Base-by-base conservation (phyloP, 805 yeast species). In the Lipomyces chichibuensis region DNA sequence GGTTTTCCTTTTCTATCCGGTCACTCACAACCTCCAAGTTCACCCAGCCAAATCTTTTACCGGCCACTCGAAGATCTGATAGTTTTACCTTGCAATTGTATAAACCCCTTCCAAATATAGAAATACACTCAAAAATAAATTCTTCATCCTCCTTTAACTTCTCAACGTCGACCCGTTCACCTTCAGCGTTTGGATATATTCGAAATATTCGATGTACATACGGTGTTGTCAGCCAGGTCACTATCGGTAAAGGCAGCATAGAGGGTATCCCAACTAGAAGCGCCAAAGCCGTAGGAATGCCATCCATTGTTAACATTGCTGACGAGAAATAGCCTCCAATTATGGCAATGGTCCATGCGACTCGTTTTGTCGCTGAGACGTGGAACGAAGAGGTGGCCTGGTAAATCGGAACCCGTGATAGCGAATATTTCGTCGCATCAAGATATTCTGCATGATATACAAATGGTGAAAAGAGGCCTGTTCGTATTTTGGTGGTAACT, bases 121-220 rank as follows among this genome's bases (percentile, higher is more conserved):
- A 84, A 65, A 91, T 80, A 75, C 88, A 88, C 75, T 91, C 93
- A 57, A 90, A 77, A 8, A 91, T 80, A 61, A 91, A 77, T 25
- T 84, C 82, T 75, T 91, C 96, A 75, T 91, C 86, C 5, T 77
- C 73, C 17, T 83, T 79, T 72, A 91, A 80, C 73, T 83, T 84
- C 59, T 87, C 90, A 63, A 86, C 79, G 0, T 90, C 87, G 74
- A 90, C 93, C 0, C 88, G 85, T 73, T 72, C 77, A 46, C 70
- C 72, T 8, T 43, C 65, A 20, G 70, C 61, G 23, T 84, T 80
- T 3, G 84, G 82, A 75, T 90, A 91, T 27, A 91, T 80, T 57
- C 96, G 78, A 78, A 85, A 90, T 17, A 91, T 85, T 69, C 91
- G 80, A 2, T 90, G 81, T 37, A 91, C 96, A 71, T 88, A 89